Percentiles rank a stretch among this genome's conserved stretches.
phyloP scores from a whole-genome alignment of 257 asterid genomes.

The Lantana camara region DNA sequence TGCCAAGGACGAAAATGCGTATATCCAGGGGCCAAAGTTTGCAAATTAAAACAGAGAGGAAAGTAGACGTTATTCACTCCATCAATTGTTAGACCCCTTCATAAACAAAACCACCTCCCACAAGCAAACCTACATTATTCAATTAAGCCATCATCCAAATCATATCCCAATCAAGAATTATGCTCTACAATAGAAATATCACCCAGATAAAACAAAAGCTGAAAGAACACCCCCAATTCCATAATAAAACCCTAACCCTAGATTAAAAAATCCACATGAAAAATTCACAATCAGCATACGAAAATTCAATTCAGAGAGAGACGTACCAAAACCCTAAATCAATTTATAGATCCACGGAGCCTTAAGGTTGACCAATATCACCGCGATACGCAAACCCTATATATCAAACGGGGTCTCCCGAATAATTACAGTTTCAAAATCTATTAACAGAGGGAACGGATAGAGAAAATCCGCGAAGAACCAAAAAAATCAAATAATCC shows the following conservation, averaged over 20 bases:
- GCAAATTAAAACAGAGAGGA: background rate
- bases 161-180: slow-evolving; percentile 3
- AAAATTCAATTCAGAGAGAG: slow-evolving; percentile 37
- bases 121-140: background rate
- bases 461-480: background rate
- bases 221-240: slow-evolving; percentile 19
- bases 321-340: slow-evolving; percentile 47
- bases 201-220: slow-evolving; percentile 16
- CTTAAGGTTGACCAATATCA: slow-evolving; percentile 23
- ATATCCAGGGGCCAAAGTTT: background rate
- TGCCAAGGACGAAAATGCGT: background rate
- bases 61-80: background rate
- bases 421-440: slow-evolving; percentile 22
- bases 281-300: background rate
- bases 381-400: slow-evolving; percentile 55
- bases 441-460: slow-evolving; percentile 31
- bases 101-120: background rate
- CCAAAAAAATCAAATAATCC: slow-evolving; percentile 3
- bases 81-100: background rate
- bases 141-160: background rate
- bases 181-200: slow-evolving; percentile 7
- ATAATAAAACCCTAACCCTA: slow-evolving; percentile 55
- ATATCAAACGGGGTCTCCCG: slow-evolving; percentile 30
- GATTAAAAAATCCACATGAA: slow-evolving; percentile 13
- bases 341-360: slow-evolving; percentile 42